Percentiles rank a stretch among this genome's conserved stretches.
Evolutionary conservation across 1,139 yeast genomes (phyloP).

Genomic region (Saccharomyces hybrid): DNA sequence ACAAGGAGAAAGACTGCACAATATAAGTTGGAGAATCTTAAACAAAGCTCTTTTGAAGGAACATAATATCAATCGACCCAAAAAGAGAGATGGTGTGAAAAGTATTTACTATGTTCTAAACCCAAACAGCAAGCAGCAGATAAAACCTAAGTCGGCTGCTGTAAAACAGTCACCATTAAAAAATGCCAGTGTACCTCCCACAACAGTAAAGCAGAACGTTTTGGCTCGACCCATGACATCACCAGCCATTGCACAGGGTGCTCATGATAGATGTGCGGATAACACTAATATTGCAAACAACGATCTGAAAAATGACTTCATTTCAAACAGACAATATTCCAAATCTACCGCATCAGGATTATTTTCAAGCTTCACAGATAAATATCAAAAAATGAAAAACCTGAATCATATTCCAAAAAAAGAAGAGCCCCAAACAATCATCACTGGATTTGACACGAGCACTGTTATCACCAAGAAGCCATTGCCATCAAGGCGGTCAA

Average conservation of each 20-base stretch:
- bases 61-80: slow-evolving; percentile 24
- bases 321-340: slow-evolving; percentile 34
- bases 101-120: slow-evolving; percentile 27
- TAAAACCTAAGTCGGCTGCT: not conserved
- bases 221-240: slow-evolving; percentile 1
- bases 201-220: not conserved
- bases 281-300: slow-evolving; percentile 1
- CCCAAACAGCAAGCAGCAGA: slow-evolving; percentile 11
- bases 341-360: slow-evolving; percentile 59
- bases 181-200: not conserved
- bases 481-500: slow-evolving; percentile 1
- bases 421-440: slow-evolving; percentile 19
- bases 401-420: slow-evolving; percentile 5
- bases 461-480: slow-evolving; percentile 13
- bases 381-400: slow-evolving; percentile 2
- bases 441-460: slow-evolving; percentile 24
- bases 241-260: not conserved
- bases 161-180: not conserved
- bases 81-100: slow-evolving; percentile 32
- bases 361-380: not conserved
- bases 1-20: slow-evolving; percentile 30
- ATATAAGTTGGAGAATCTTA: slow-evolving; percentile 30
- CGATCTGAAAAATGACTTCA: not conserved
- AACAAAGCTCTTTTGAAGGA: slow-evolving; percentile 29
- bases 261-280: slow-evolving; percentile 2